Conservation (phyloP, 495 filamentous ascomycete species). For the Lindgomyces ingoldianus region DNA sequence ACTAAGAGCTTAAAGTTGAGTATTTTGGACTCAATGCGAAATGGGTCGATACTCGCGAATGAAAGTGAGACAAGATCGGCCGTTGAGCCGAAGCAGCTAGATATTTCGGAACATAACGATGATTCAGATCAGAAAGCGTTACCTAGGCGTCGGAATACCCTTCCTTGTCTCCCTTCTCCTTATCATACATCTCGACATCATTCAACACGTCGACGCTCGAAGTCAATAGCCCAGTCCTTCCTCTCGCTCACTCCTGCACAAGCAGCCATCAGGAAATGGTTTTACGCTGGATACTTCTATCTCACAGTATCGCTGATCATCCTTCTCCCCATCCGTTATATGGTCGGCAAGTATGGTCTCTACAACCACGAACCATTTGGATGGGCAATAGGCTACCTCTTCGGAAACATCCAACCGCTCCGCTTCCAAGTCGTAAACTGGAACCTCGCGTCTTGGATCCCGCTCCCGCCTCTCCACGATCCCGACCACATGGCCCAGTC, state of each 20-base stretch:
- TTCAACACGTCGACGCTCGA: slow-evolving; percentile 56
- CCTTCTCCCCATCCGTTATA: slow-evolving; percentile 68
- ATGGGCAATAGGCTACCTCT: slow-evolving; percentile 87
- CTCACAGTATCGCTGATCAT: slow-evolving; percentile 61
- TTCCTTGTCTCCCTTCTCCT: slow-evolving; percentile 23
- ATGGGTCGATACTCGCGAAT: slow-evolving; percentile 3
- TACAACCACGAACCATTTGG: slow-evolving; percentile 77
- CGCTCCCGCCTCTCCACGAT: slow-evolving; percentile 59
- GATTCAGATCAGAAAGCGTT: not conserved
- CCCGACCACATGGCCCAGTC: slow-evolving; percentile 31
- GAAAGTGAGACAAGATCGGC: slow-evolving; percentile 27
- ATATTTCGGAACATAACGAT: not conserved
- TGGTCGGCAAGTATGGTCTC: slow-evolving; percentile 67
- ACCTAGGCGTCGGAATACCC: slow-evolving; percentile 19
- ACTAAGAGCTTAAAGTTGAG: slow-evolving; percentile 23
- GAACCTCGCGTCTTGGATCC: slow-evolving; percentile 74
- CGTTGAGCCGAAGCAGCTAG: slow-evolving; percentile 15
- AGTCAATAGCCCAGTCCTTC: slow-evolving; percentile 69
- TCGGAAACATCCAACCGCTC: slow-evolving; percentile 66
- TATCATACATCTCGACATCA: not conserved
- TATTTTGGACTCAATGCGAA: slow-evolving; percentile 11
- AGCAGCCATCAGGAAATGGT: slow-evolving; percentile 73
- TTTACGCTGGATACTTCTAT: slow-evolving; percentile 81
- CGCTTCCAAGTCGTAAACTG: slow-evolving; percentile 62
- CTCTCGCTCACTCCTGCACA: slow-evolving; percentile 78